phyloP scores from a whole-genome alignment of 192 early-diverging fungal species.

The Podila horticola region DNA sequence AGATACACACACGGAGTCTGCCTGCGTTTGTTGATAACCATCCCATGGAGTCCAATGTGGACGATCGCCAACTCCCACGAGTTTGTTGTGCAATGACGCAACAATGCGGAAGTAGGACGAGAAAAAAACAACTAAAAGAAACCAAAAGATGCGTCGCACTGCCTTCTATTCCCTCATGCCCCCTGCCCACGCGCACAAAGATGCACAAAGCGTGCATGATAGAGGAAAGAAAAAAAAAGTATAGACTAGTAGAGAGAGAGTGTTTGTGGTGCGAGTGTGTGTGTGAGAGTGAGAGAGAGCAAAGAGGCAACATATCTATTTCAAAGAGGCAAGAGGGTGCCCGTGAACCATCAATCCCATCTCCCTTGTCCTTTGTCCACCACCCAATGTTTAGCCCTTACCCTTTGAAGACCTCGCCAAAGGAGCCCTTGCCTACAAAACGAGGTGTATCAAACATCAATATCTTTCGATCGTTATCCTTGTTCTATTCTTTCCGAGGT shows the following conservation, averaged over 20 bases:
- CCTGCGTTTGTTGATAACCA: too few species aligned
- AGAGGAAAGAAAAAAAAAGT: constrained; percentile 6
- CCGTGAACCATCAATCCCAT: too few species aligned
- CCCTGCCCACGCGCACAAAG: not conserved
- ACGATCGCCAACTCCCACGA: not conserved
- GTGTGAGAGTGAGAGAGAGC: too few species aligned
- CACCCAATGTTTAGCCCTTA: constrained; percentile 49
- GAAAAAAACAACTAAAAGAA: not conserved
- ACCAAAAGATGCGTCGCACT: not conserved
- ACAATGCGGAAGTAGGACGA: not conserved
- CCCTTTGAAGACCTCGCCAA: constrained; percentile 89
- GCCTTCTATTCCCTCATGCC: not conserved
- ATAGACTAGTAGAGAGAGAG: too few species aligned
- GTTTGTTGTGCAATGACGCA: constrained; percentile 2
- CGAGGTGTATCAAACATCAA: not conserved
- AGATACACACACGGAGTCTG: not conserved
- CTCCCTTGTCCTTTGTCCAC: not conserved
- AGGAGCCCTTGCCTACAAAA: constrained; percentile 73
- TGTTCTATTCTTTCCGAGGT: not conserved
- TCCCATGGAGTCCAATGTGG: too few species aligned
- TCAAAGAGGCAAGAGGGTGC: too few species aligned
- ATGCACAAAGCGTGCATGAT: not conserved
- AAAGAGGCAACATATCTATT: too few species aligned
- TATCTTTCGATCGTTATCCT: too few species aligned
- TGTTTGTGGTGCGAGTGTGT: too few species aligned